These are phyloP conservation scores for Pinus tabuliformis DNA, from an alignment of 75 land plant genomes.

Conservation along the genomic window DNA sequence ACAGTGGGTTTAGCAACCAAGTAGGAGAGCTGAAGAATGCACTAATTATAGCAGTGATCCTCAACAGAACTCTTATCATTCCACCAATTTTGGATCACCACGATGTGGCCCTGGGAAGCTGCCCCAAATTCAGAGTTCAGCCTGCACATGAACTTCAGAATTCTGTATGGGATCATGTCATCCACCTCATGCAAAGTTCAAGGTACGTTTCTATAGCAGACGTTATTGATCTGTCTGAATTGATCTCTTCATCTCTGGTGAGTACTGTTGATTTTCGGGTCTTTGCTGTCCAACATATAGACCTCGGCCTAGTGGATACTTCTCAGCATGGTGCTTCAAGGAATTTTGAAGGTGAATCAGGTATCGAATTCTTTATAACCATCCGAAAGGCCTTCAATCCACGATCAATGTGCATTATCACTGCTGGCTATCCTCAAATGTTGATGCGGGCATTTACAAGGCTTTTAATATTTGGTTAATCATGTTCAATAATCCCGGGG, in stretches of 20 bases:
- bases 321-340: too few relatives aligned
- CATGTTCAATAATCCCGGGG: too few relatives aligned
- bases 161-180: conserved; percentile 59
- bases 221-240: conserved; percentile 55
- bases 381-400: too few relatives aligned
- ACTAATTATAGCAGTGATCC: conserved; percentile 54
- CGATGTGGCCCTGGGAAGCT: conserved; percentile 82
- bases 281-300: too few relatives aligned
- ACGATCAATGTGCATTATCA: too few relatives aligned
- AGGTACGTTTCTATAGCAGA: conserved; percentile 82
- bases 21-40: conserved; percentile 80
- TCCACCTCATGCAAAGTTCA: conserved; percentile 46
- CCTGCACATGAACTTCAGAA: conserved; percentile 47
- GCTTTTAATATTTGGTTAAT: too few relatives aligned
- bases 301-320: too few relatives aligned
- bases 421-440: too few relatives aligned
- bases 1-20: conserved; percentile 97
- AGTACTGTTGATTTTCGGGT: conserved; percentile 68
- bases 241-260: conserved; percentile 15
- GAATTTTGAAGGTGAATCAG: too few relatives aligned
- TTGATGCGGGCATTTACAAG: too few relatives aligned
- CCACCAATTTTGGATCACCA: conserved; percentile 94
- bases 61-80: conserved; percentile 74
- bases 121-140: conserved; percentile 79
- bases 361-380: too few relatives aligned